These are phyloP conservation scores for Sphaceloma murrayae DNA, from an alignment of 2,329 filamentous ascomycete species.

Conservation along the genomic window DNA sequence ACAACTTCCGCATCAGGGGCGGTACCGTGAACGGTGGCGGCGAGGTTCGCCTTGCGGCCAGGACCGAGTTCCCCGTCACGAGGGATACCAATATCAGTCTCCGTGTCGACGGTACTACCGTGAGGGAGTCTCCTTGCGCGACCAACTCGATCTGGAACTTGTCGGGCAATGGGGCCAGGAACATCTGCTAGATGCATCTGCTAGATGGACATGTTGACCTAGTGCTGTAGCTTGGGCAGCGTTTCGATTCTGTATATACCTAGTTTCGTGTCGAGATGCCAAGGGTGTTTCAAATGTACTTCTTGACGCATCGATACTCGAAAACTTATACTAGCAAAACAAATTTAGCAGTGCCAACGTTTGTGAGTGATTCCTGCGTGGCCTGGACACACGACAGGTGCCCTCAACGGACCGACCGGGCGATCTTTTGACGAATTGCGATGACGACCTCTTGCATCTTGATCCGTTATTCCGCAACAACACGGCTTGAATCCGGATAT, in stretches of 20 bases:
- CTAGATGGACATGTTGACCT: not conserved
- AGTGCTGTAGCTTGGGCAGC: too few species aligned
- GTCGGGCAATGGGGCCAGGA: constrained; percentile 36
- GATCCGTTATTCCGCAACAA: too few species aligned
- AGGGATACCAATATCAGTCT: constrained; percentile 43
- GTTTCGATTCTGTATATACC: not conserved
- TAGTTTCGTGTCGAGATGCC: not conserved
- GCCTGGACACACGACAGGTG: too few species aligned
- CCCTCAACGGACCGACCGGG: too few species aligned
- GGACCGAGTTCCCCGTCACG: constrained; percentile 47
- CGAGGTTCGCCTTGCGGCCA: constrained; percentile 45
- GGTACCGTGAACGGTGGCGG: constrained; percentile 47
- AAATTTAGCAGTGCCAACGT: too few species aligned
- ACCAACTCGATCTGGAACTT: constrained; percentile 44
- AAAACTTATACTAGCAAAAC: too few species aligned
- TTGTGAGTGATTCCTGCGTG: too few species aligned
- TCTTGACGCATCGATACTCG: too few species aligned
- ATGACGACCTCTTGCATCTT: too few species aligned
- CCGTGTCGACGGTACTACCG: constrained; percentile 42
- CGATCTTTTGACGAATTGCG: too few species aligned
- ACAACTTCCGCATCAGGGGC: constrained; percentile 43
- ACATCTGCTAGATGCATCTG: constrained; percentile 32
- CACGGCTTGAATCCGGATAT: too few species aligned
- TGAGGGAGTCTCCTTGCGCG: constrained; percentile 47
- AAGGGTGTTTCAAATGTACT: too few species aligned